Conservation (phyloP, 2,329 filamentous ascomycete species). For the Tolypocladium amazonense region DNA sequence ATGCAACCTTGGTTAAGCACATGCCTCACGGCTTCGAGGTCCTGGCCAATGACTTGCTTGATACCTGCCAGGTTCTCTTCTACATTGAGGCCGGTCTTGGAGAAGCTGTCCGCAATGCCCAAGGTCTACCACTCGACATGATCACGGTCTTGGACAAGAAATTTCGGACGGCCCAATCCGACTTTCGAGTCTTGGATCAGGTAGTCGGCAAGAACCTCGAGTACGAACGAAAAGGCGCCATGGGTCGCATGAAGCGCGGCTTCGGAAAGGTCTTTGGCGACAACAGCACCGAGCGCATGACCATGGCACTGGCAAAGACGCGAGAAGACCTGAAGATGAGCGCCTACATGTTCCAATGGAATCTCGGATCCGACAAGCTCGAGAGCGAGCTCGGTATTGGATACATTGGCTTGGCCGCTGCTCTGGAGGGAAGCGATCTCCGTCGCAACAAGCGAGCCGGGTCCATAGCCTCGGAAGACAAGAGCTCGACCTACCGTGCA, state of each 20-base stretch:
- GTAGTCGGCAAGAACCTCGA: constrained; percentile 51
- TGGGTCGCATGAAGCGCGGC: constrained; percentile 49
- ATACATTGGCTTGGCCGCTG: constrained; percentile 55
- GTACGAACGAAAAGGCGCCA: constrained; percentile 48
- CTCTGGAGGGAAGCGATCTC: constrained; percentile 36
- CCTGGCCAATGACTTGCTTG: constrained; percentile 56
- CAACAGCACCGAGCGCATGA: constrained; percentile 50
- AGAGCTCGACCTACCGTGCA: constrained; percentile 1
- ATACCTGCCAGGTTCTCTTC: constrained; percentile 55
- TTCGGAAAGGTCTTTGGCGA: constrained; percentile 55
- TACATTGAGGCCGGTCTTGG: constrained; percentile 56
- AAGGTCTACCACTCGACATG: constrained; percentile 48
- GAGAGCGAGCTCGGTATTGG: constrained; percentile 54
- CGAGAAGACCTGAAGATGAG: constrained; percentile 54
- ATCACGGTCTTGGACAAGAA: constrained; percentile 53
- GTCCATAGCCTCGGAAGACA: constrained; percentile 5
- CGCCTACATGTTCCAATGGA: constrained; percentile 55
- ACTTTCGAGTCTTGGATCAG: constrained; percentile 54
- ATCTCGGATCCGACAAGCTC: constrained; percentile 44
- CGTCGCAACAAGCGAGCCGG: constrained; percentile 8
- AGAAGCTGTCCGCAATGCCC: constrained; percentile 38
- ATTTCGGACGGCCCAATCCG: constrained; percentile 47
- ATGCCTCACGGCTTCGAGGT: constrained; percentile 44
- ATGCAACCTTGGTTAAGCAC: constrained; percentile 44
- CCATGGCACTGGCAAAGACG: constrained; percentile 43